Percentiles rank a stretch among this genome's conserved stretches.
Conservation (phyloP, 768 basidiomycete species). For the Kwoniella sp. region DNA sequence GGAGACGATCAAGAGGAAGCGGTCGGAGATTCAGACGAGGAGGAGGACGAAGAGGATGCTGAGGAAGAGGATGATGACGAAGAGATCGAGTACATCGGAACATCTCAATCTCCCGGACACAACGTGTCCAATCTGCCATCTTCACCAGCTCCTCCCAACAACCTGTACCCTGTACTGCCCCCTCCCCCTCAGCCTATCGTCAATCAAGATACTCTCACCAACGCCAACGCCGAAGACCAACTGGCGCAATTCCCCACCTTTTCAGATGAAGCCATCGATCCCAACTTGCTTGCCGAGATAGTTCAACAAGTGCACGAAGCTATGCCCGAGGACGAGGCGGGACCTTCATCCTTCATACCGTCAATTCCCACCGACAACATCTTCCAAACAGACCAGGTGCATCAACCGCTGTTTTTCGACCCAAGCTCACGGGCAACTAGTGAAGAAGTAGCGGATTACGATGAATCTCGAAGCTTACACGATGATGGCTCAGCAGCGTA, state of each 20-base stretch:
- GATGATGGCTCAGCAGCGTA: background rate
- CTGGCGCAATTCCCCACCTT: slow-evolving; percentile 11
- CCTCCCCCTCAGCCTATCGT: background rate
- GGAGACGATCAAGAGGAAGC: slow-evolving; percentile 14
- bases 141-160: slow-evolving; percentile 2
- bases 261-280: slow-evolving; percentile 25
- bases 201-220: background rate
- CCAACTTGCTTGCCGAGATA: slow-evolving; percentile 14
- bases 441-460: slow-evolving; percentile 6
- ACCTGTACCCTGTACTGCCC: slow-evolving; percentile 17
- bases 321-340: slow-evolving; percentile 15
- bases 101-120: slow-evolving; percentile 14
- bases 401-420: background rate
- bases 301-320: slow-evolving; percentile 22
- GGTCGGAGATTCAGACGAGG: slow-evolving; percentile 16
- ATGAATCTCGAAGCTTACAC: background rate
- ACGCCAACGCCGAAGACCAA: slow-evolving; percentile 12
- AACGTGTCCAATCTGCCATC: background rate
- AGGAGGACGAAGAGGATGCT: slow-evolving; percentile 10
- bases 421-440: background rate
- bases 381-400: background rate
- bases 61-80: slow-evolving; percentile 26
- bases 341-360: slow-evolving; percentile 1
- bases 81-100: slow-evolving; percentile 21
- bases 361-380: background rate